These are phyloP conservation scores for Magnusiomyces sp. DNA, from an alignment of 1,139 yeast genomes.

Conservation along the genomic window DNA sequence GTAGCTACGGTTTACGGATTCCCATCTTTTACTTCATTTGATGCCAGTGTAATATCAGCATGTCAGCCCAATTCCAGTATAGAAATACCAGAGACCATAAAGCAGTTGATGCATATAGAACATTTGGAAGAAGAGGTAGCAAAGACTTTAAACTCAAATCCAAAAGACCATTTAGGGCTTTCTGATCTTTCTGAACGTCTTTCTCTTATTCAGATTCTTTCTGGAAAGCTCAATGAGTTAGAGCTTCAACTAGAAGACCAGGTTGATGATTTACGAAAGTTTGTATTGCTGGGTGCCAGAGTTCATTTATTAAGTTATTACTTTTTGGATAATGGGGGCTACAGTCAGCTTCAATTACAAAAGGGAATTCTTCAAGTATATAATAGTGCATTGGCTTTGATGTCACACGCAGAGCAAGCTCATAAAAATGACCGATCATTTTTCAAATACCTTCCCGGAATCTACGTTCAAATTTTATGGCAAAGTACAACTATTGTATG, in stretches of 20 bases:
- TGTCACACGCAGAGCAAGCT: slow-evolving; percentile 58
- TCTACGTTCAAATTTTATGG: slow-evolving; percentile 75
- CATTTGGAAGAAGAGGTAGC: slow-evolving; percentile 81
- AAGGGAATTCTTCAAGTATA: slow-evolving; percentile 70
- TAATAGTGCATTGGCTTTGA: slow-evolving; percentile 65
- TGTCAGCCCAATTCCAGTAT: slow-evolving; percentile 37
- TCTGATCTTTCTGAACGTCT: slow-evolving; percentile 58
- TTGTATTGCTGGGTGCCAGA: slow-evolving; percentile 62
- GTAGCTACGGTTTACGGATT: slow-evolving; percentile 91
- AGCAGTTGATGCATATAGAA: slow-evolving; percentile 73
- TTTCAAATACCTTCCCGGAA: slow-evolving; percentile 74
- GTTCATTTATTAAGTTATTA: slow-evolving; percentile 75
- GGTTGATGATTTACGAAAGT: slow-evolving; percentile 57
- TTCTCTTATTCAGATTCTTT: slow-evolving; percentile 62
- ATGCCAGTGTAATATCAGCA: slow-evolving; percentile 55
- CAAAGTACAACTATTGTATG: slow-evolving; percentile 84
- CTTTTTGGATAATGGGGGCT: slow-evolving; percentile 51
- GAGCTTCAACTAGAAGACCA: slow-evolving; percentile 44
- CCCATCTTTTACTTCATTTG: slow-evolving; percentile 85
- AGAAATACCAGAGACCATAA: slow-evolving; percentile 52
- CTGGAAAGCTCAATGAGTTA: slow-evolving; percentile 64
- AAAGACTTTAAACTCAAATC: slow-evolving; percentile 64
- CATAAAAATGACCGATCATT: slow-evolving; percentile 53
- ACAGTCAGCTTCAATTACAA: slow-evolving; percentile 54
- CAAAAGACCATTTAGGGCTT: slow-evolving; percentile 58